These are phyloP conservation scores for Trichoderma guizhouense DNA, from an alignment of 2,329 filamentous ascomycete species.

Conservation along the genomic window DNA sequence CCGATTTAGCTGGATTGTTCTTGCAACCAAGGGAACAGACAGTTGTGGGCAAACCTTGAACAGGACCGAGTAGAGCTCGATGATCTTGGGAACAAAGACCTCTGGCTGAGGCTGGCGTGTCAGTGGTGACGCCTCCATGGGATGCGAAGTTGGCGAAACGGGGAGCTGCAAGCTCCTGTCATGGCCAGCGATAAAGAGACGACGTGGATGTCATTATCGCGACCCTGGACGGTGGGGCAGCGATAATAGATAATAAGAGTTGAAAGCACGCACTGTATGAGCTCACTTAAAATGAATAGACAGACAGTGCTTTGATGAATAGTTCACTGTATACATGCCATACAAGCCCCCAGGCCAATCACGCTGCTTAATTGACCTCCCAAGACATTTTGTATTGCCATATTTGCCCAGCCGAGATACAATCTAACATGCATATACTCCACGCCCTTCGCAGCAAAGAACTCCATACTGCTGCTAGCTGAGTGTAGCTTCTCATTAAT, in stretches of 20 bases:
- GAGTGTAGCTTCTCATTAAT: neutral
- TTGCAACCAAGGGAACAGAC: slow-evolving; percentile 13
- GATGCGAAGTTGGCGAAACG: slow-evolving; percentile 5
- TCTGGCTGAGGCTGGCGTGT: slow-evolving; percentile 89
- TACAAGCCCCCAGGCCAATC: neutral
- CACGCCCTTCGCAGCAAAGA: neutral
- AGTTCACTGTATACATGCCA: neutral
- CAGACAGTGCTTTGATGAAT: neutral
- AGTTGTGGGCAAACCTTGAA: slow-evolving; percentile 60
- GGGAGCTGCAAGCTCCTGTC: slow-evolving; percentile 16
- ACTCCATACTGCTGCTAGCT: neutral
- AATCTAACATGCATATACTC: neutral
- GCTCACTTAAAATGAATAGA: too few species aligned
- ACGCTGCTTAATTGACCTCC: neutral
- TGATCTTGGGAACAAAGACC: slow-evolving; percentile 90
- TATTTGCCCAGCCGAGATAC: neutral
- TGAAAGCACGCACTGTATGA: neutral
- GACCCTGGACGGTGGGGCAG: slow-evolving; percentile 5
- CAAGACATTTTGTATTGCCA: neutral
- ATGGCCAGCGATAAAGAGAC: slow-evolving; percentile 8
- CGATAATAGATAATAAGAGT: neutral
- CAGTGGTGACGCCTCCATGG: slow-evolving; percentile 86
- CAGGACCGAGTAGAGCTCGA: slow-evolving; percentile 80
- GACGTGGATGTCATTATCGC: slow-evolving; percentile 17
- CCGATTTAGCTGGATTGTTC: slow-evolving; percentile 16